These are phyloP conservation scores for Hemileccinum impolitum DNA, from an alignment of 768 basidiomycete species.

Conservation along the genomic window DNA sequence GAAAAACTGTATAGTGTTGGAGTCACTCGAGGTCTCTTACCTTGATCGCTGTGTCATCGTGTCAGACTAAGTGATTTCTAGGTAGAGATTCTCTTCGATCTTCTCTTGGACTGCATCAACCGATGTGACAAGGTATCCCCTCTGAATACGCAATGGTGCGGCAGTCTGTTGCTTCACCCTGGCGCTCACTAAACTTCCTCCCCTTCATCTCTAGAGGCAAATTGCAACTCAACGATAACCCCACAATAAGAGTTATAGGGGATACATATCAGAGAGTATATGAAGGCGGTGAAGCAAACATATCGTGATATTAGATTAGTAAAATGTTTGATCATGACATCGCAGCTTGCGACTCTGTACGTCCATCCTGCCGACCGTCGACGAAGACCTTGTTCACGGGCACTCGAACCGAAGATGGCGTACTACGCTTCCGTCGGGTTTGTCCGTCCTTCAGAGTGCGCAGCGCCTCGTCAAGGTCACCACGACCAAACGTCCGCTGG, in stretches of 20 bases:
- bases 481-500: slow-evolving; percentile 61
- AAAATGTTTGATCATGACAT: not conserved
- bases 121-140: slow-evolving; percentile 60
- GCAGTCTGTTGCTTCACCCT: not conserved
- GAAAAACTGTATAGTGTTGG: slow-evolving; percentile 73
- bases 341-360: slow-evolving; percentile 1
- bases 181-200: not conserved
- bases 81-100: slow-evolving; percentile 62
- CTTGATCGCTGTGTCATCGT: not conserved
- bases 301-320: not conserved
- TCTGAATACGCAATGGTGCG: slow-evolving; percentile 39
- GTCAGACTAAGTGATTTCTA: slow-evolving; percentile 25
- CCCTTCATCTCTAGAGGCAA: too few relatives aligned
- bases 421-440: slow-evolving; percentile 11
- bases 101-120: slow-evolving; percentile 58
- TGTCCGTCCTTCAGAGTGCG: slow-evolving; percentile 71
- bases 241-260: not conserved
- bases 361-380: slow-evolving; percentile 22
- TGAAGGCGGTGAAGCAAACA: not conserved
- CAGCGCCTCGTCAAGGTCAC: slow-evolving; percentile 82
- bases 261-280: not conserved
- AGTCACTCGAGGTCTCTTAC: slow-evolving; percentile 56
- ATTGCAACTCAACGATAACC: too few relatives aligned
- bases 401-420: slow-evolving; percentile 13
- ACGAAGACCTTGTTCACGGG: slow-evolving; percentile 24